Evolutionary conservation across 352 stramenopile genomes (phyloP).

Genomic region (Phytophthora melonis): DNA sequence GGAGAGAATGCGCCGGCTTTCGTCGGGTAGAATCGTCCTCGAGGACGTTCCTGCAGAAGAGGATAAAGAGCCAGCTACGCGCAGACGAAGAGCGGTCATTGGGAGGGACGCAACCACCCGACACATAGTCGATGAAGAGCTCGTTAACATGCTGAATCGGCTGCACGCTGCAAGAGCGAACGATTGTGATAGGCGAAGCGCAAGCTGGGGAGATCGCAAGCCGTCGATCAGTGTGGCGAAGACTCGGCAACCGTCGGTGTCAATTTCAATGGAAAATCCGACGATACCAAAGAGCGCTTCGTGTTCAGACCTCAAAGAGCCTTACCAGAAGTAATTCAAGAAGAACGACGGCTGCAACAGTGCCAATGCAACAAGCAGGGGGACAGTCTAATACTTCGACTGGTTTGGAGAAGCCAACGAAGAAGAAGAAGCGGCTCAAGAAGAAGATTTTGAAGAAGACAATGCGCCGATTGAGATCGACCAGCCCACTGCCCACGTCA

Average conservation of each 20-base stretch:
- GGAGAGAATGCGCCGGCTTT: conserved; percentile 8
- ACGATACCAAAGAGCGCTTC: conserved; percentile 10
- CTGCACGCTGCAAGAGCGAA: conserved; percentile 33
- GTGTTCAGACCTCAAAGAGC: conserved; percentile 12
- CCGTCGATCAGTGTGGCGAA: neutral
- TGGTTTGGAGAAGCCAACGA: conserved; percentile 7
- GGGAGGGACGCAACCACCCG: neutral
- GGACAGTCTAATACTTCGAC: neutral
- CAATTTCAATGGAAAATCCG: neutral
- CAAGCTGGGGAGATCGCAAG: conserved; percentile 21
- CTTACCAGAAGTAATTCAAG: neutral
- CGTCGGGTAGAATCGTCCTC: conserved; percentile 1
- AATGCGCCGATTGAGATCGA: neutral
- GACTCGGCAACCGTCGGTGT: conserved; percentile 8
- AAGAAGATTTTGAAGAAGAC: conserved; percentile 28
- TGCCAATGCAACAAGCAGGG: neutral
- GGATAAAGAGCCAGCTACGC: neutral
- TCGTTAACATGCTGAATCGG: conserved; percentile 24
- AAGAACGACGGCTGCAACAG: neutral
- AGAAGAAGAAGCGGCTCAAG: conserved; percentile 29
- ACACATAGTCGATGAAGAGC: conserved; percentile 20
- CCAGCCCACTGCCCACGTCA: conserved; percentile 15
- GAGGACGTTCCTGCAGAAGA: conserved; percentile 2
- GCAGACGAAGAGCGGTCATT: conserved; percentile 8
- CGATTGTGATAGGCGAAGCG: conserved; percentile 22